phyloP scores from a whole-genome alignment of 1,284 basidiomycete genomes.

The Puccinia polysora region DNA sequence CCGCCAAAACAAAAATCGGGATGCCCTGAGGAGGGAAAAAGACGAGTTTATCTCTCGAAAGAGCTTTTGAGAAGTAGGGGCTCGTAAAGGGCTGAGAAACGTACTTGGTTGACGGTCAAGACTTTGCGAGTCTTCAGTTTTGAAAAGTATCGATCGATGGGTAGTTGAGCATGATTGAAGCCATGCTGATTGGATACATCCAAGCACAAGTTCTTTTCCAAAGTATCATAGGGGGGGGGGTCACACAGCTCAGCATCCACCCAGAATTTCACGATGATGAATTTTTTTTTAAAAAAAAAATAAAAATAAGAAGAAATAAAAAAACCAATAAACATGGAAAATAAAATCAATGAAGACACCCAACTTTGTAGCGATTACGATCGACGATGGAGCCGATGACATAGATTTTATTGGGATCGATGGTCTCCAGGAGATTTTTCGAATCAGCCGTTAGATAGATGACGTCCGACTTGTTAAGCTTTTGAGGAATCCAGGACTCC shows the following conservation, averaged over 20 bases:
- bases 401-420: conserved; percentile 74
- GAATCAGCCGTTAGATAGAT: conserved; percentile 96
- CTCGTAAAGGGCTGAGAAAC: conserved; percentile 34
- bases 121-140: conserved; percentile 85
- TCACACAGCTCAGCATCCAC: not conserved
- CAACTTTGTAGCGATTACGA: conserved; percentile 95
- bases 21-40: too few species aligned
- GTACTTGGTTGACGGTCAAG: conserved; percentile 86
- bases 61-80: not conserved
- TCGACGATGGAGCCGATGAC: conserved; percentile 96
- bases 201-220: conserved; percentile 73
- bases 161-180: conserved; percentile 80
- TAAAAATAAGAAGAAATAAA: not conserved
- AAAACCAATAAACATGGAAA: too few species aligned
- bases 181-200: conserved; percentile 73
- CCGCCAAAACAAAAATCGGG: too few species aligned
- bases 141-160: conserved; percentile 80
- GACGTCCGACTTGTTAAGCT: conserved; percentile 53
- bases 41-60: too few species aligned
- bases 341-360: too few species aligned
- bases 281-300: not conserved
- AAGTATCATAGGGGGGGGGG: not conserved
- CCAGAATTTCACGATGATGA: too few species aligned
- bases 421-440: conserved; percentile 70
- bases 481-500: not conserved